Percentiles rank a stretch among this genome's conserved stretches.
Evolutionary conservation across 2,329 filamentous ascomycete species (phyloP).

Genomic region (Cladophialophora exuberans): DNA sequence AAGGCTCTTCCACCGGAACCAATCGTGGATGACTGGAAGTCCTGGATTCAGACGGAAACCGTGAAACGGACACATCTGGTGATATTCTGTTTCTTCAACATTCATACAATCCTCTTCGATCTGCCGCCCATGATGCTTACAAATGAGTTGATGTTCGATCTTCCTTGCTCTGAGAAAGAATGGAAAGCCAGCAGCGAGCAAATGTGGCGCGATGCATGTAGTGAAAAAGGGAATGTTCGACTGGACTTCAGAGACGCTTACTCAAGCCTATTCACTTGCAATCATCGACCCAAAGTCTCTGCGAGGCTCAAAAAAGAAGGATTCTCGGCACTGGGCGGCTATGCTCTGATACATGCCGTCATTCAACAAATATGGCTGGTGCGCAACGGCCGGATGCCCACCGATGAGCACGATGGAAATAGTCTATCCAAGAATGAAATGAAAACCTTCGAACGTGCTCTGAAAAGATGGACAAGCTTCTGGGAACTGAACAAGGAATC

Average conservation of each 20-base stretch:
- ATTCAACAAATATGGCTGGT: constrained; percentile 12
- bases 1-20: not conserved
- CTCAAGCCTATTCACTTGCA: not conserved
- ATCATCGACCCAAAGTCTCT: not conserved
- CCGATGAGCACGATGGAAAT: not conserved
- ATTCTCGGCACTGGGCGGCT: constrained; percentile 3
- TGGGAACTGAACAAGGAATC: constrained; percentile 13
- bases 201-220: not conserved
- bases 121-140: constrained; percentile 3
- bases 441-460: not conserved
- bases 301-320: not conserved
- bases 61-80: constrained; percentile 1
- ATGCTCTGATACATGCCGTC: constrained; percentile 1
- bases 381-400: not conserved
- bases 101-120: constrained; percentile 4
- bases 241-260: not conserved
- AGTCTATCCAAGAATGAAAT: not conserved
- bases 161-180: constrained; percentile 9
- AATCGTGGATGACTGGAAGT: not conserved
- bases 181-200: constrained; percentile 2
- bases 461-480: not conserved
- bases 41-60: not conserved
- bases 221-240: not conserved
- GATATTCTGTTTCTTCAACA: constrained; percentile 7
- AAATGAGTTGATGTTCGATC: not conserved